These are phyloP conservation scores for Paecilomyces niveus DNA, from an alignment of 2,329 filamentous ascomycete genomes.

Conservation along the genomic window DNA sequence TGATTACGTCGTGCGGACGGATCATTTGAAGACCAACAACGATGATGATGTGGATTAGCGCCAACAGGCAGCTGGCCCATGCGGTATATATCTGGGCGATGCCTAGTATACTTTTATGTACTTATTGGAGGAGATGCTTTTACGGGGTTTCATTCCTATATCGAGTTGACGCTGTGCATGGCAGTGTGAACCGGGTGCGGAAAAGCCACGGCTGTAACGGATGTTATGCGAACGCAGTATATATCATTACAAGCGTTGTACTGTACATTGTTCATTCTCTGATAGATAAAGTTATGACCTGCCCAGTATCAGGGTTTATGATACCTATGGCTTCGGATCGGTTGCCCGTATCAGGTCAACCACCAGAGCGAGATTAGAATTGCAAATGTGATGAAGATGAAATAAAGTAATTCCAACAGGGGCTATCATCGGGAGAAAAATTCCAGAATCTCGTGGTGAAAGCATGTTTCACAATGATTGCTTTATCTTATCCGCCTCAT, in stretches of 20 bases:
- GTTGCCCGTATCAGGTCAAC: not conserved
- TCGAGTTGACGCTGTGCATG: not conserved
- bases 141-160: not conserved
- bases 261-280: not conserved
- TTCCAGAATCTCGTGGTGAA: not conserved
- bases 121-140: not conserved
- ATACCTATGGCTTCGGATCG: not conserved
- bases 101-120: not conserved
- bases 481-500: not conserved
- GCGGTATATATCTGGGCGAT: not conserved
- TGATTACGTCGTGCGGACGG: constrained; percentile 33
- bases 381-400: not conserved
- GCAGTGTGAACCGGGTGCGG: not conserved
- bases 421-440: not conserved
- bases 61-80: not conserved
- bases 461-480: not conserved
- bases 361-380: not conserved
- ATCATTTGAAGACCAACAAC: constrained; percentile 22
- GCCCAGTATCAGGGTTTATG: not conserved
- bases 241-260: not conserved
- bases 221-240: not conserved
- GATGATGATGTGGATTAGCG: constrained; percentile 5
- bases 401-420: not conserved
- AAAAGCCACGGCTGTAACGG: not conserved
- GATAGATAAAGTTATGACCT: not conserved